Evolutionary conservation across 2,329 filamentous ascomycete genomes (phyloP).

Genomic region (Colletotrichum sp.): DNA sequence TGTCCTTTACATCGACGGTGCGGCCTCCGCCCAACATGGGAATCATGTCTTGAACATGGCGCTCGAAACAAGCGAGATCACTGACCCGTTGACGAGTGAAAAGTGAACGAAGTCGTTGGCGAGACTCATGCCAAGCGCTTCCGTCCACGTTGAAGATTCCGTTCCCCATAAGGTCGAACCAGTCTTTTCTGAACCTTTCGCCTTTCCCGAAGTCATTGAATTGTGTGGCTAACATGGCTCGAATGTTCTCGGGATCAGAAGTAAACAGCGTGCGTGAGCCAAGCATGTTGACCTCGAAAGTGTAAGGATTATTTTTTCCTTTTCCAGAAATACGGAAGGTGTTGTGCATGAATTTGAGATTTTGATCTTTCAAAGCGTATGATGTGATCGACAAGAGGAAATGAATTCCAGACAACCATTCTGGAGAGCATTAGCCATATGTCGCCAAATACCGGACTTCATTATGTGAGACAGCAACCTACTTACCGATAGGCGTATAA

Average conservation of each 20-base stretch:
- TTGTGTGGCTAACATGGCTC: slow-evolving; percentile 50
- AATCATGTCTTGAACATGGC: slow-evolving; percentile 62
- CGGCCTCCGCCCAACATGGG: slow-evolving; percentile 58
- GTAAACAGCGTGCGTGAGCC: slow-evolving; percentile 42
- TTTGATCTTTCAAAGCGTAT: neutral
- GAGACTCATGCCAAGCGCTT: slow-evolving; percentile 54
- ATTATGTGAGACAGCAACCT: neutral
- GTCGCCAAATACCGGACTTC: neutral
- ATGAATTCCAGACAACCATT: neutral
- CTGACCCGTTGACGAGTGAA: slow-evolving; percentile 51
- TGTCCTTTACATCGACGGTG: slow-evolving; percentile 60
- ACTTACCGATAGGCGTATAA: neutral
- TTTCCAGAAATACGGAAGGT: neutral
- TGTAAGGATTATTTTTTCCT: neutral
- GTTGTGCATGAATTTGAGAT: slow-evolving; percentile 1
- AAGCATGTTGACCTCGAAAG: neutral
- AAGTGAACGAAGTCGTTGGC: slow-evolving; percentile 57
- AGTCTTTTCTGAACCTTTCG: slow-evolving; percentile 40
- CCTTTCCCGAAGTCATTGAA: slow-evolving; percentile 61
- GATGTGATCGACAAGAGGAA: neutral
- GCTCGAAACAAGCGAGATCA: slow-evolving; percentile 62
- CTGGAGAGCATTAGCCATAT: neutral
- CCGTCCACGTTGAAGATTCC: slow-evolving; percentile 62
- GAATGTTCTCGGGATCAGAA: slow-evolving; percentile 55
- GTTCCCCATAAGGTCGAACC: slow-evolving; percentile 55